A percentile compares a stretch with the other conserved stretches of the same genome.
Evolutionary conservation across 805 yeast species (phyloP).

Genomic region (Cyberlindnera nakhonratchasimensis): DNA sequence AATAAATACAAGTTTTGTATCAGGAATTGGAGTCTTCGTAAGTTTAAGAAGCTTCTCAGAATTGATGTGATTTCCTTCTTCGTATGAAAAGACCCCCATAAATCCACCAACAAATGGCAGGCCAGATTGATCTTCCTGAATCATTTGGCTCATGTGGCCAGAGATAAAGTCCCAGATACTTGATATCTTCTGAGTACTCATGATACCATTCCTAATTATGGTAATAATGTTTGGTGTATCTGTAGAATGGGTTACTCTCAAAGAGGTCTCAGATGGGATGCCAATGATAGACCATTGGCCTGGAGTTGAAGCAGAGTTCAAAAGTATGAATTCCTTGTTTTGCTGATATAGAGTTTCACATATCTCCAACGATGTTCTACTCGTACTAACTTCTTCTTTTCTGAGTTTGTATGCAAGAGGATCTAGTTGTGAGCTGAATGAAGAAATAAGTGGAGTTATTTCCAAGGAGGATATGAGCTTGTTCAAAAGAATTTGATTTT

Average conservation of each 20-base stretch:
- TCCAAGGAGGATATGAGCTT: constrained; percentile 11
- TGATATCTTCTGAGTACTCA: constrained; percentile 5
- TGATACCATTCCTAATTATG: not conserved
- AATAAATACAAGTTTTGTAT: constrained; percentile 68
- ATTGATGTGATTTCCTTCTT: constrained; percentile 60
- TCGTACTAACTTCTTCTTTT: constrained; percentile 2
- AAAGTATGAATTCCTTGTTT: constrained; percentile 48
- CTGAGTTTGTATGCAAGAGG: constrained; percentile 3
- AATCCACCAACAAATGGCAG: constrained; percentile 91
- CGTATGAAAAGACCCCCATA: constrained; percentile 83
- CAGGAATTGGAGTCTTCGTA: constrained; percentile 50
- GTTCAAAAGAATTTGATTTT: constrained; percentile 12
- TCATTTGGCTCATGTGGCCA: constrained; percentile 39
- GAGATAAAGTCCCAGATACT: constrained; percentile 52
- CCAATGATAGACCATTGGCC: constrained; percentile 91
- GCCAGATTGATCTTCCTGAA: constrained; percentile 25
- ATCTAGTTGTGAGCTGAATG: not conserved
- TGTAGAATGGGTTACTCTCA: constrained; percentile 60
- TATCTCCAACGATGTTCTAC: constrained; percentile 39
- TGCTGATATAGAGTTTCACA: constrained; percentile 43
- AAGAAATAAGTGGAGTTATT: constrained; percentile 19
- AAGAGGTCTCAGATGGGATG: constrained; percentile 44
- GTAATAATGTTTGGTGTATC: constrained; percentile 28
- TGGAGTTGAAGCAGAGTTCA: constrained; percentile 79
- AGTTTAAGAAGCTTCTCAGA: constrained; percentile 33